Conservation (phyloP, 2,329 filamentous ascomycete genomes). For the Monilinia vaccinii-corymbosi region DNA sequence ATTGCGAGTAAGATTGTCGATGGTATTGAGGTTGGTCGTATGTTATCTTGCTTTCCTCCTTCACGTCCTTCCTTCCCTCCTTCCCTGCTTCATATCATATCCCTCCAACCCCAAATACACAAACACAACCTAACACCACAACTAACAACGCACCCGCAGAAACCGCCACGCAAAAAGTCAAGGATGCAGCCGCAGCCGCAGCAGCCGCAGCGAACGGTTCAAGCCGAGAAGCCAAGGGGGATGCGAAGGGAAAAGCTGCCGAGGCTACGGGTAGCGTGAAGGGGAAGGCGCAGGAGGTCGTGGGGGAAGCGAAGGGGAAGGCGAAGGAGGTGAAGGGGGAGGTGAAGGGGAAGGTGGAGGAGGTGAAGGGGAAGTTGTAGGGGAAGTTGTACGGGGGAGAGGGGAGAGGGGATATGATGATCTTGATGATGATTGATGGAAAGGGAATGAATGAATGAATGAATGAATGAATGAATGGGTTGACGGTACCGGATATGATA, state of each 20-base stretch:
- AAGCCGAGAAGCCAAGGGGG: slow-evolving; percentile 20
- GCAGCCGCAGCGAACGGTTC: not conserved
- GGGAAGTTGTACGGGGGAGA: not conserved
- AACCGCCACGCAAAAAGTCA: slow-evolving; percentile 36
- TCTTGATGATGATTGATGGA: not conserved
- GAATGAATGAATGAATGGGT: too few relatives aligned
- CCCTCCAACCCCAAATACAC: not conserved
- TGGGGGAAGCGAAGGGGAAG: not conserved
- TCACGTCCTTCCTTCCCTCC: too few relatives aligned
- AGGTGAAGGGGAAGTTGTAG: not conserved
- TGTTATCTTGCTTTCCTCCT: slow-evolving; percentile 22
- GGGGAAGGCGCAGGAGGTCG: slow-evolving; percentile 15
- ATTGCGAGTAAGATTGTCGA: slow-evolving; percentile 54
- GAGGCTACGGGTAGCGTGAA: slow-evolving; percentile 33
- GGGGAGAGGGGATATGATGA: not conserved
- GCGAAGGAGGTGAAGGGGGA: not conserved
- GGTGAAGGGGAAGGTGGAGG: not conserved
- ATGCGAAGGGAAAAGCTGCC: slow-evolving; percentile 31
- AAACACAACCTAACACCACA: too few relatives aligned
- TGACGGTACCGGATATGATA: too few relatives aligned
- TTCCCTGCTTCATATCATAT: too few relatives aligned
- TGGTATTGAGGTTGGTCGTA: slow-evolving; percentile 50
- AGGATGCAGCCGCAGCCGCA: slow-evolving; percentile 29
- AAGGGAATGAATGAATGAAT: too few relatives aligned
- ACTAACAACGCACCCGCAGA: slow-evolving; percentile 22